Evolutionary conservation across 1,284 basidiomycete species (phyloP), one percentile per base, ranked within the genome.

Genomic region (Trichosporon sp.): DNA sequence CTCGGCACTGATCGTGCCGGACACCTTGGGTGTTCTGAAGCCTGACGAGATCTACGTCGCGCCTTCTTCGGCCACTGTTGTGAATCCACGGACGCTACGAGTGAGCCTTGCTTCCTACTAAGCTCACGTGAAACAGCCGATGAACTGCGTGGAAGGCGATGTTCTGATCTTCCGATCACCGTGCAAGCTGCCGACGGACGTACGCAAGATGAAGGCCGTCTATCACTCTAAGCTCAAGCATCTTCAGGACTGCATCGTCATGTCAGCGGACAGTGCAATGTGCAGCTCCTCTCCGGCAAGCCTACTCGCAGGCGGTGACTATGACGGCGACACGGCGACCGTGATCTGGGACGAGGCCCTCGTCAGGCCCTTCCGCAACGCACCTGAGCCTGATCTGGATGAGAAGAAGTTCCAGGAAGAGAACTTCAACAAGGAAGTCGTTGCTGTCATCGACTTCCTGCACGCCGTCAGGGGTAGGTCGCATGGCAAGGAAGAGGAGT

Each of bases 101-200:
- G 70, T 71, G 47, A 63, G 67, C 31, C 13, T 3, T 12, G 2
- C 12, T 7, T 32, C 18, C 15, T 13, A 4, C 21, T 13, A 8
- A 7, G 51, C 66, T 67, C 11, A 67, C 56, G 27, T 5, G 1
- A 25, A 15, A 31, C 44, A 73, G 58, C 56, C 72, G 7, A 73
- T 77, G 44, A 29, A 69, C 13, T 68, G 73, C 21, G 74, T 81
- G 4, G 65, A 72, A 38, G 77, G 80, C 3, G 70, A 72, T 4
- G 73, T 74, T 25, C 65, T 81, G 3, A 74, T 72, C 18, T 76
- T 71, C 42, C 73, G 80, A 56, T 76, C 72, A 2, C 80, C 80
- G 0, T 79, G 79, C 70, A 81, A 81, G 65, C 65, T 81, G 18
- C 79, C 80, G 1, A 80, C 78, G 0, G 80, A 81, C 29, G 73